Evolutionary conservation across 2,329 filamentous ascomycete species (phyloP).

Genomic region (Fusarium cicatricum): DNA sequence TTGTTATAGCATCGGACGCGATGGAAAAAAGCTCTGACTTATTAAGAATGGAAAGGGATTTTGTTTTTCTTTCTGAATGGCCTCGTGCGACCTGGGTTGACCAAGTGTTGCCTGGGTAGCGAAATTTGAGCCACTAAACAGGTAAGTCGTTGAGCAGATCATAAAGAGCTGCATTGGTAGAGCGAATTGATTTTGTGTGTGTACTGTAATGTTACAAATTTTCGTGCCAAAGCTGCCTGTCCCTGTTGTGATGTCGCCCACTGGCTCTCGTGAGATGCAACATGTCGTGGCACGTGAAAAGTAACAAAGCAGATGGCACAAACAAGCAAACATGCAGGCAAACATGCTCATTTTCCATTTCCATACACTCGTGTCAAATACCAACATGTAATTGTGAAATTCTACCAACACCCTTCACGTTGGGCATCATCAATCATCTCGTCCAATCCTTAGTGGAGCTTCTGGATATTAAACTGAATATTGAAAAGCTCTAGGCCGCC

Average conservation of each 20-base stretch:
- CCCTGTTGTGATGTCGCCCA: neutral
- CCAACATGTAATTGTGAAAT: neutral
- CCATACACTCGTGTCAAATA: neutral
- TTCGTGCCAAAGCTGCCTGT: neutral
- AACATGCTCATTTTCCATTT: neutral
- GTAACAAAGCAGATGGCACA: constrained; percentile 10
- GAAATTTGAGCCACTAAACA: constrained; percentile 11
- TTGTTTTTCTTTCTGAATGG: constrained; percentile 10
- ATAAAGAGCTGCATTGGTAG: too few relatives aligned
- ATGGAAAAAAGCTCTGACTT: constrained; percentile 95
- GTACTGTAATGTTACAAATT: neutral
- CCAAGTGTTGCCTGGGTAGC: neutral
- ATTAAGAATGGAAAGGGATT: constrained; percentile 52
- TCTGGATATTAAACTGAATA: neutral
- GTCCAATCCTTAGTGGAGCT: constrained; percentile 19
- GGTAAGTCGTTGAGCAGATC: constrained; percentile 10
- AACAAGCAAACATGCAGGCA: neutral
- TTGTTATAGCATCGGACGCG: constrained; percentile 97
- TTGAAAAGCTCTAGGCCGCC: constrained; percentile 15
- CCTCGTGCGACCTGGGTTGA: constrained; percentile 10
- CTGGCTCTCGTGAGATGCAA: constrained; percentile 1
- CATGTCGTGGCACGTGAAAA: constrained; percentile 21
- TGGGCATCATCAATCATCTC: constrained; percentile 15
- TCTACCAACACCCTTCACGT: neutral
- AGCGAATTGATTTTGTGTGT: neutral